phyloP scores from a whole-genome alignment of 495 filamentous ascomycete species.

The Rostrohypoxylon terebratum region DNA sequence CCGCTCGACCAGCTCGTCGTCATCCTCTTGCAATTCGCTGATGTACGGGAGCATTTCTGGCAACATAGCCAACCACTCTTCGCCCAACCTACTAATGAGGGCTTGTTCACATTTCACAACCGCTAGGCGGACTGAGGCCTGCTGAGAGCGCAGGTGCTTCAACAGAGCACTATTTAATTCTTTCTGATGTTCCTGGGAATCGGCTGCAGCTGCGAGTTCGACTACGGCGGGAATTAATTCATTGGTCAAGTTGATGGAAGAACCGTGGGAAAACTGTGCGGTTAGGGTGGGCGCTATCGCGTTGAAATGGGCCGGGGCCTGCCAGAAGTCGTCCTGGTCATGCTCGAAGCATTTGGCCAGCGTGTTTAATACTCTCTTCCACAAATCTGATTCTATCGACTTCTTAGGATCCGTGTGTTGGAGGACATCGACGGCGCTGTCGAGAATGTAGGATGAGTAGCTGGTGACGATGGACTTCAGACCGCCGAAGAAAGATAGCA shows the following conservation, averaged over 20 bases:
- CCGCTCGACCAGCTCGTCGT: constrained; percentile 89
- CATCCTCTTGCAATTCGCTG: constrained; percentile 93
- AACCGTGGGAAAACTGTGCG: constrained; percentile 71
- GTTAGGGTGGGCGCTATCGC: constrained; percentile 75
- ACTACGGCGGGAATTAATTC: constrained; percentile 69
- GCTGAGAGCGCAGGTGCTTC: constrained; percentile 77
- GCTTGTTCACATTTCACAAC: constrained; percentile 82
- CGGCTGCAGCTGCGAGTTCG: constrained; percentile 80
- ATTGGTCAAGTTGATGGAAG: constrained; percentile 52
- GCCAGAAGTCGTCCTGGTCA: constrained; percentile 87
- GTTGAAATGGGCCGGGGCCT: constrained; percentile 84
- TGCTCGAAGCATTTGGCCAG: constrained; percentile 80
- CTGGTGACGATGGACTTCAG: constrained; percentile 94
- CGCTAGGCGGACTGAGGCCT: constrained; percentile 74
- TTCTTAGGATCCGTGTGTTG: constrained; percentile 60
- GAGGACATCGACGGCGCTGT: constrained; percentile 75
- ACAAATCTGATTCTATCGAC: constrained; percentile 66
- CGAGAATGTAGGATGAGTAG: constrained; percentile 87
- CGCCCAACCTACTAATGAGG: constrained; percentile 80
- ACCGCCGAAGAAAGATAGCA: constrained; percentile 79
- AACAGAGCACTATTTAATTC: constrained; percentile 81
- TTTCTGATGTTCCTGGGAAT: constrained; percentile 89
- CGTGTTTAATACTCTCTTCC: constrained; percentile 72
- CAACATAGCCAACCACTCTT: constrained; percentile 90
- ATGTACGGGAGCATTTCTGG: constrained; percentile 96